Evolutionary conservation across 192 early-diverging fungal genomes (phyloP).

Genomic region (Oehlia diaphana): DNA sequence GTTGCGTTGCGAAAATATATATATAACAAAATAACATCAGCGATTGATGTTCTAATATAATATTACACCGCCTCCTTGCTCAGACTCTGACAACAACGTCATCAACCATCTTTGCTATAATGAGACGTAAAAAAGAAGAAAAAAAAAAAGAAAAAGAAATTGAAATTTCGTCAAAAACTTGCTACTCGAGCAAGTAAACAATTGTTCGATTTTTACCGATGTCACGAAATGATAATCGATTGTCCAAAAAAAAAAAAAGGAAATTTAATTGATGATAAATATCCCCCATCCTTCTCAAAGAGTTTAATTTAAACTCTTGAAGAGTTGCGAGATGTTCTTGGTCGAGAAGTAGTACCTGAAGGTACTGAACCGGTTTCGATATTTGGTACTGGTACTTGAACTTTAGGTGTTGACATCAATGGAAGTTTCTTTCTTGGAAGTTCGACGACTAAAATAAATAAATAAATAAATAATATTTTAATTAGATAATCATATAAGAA

Average conservation of each 20-base stretch:
- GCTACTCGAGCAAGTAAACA: not conserved
- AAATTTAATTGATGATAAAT: too few species aligned
- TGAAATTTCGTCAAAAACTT: not conserved
- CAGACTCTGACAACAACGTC: not conserved
- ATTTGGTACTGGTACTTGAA: constrained; percentile 1
- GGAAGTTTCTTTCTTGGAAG: constrained; percentile 62
- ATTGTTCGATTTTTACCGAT: not conserved
- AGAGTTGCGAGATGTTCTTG: constrained; percentile 27
- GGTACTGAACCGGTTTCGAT: constrained; percentile 28
- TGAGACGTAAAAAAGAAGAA: not conserved
- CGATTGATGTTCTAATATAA: not conserved
- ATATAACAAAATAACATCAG: not conserved
- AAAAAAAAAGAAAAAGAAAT: too few species aligned
- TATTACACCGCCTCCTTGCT: not conserved
- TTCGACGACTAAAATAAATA: constrained; percentile 45
- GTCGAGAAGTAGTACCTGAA: constrained; percentile 29
- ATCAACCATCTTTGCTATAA: not conserved
- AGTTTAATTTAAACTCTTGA: not conserved
- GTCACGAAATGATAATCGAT: not conserved
- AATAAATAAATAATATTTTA: too few species aligned
- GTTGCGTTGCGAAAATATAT: not conserved
- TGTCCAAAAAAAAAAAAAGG: not conserved
- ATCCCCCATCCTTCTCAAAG: too few species aligned
- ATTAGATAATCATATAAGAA: constrained; percentile 4
- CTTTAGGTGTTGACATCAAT: constrained; percentile 62